Conservation (phyloP, 2,329 filamentous ascomycete species). For the Ceratocystis cacaofunesta region DNA sequence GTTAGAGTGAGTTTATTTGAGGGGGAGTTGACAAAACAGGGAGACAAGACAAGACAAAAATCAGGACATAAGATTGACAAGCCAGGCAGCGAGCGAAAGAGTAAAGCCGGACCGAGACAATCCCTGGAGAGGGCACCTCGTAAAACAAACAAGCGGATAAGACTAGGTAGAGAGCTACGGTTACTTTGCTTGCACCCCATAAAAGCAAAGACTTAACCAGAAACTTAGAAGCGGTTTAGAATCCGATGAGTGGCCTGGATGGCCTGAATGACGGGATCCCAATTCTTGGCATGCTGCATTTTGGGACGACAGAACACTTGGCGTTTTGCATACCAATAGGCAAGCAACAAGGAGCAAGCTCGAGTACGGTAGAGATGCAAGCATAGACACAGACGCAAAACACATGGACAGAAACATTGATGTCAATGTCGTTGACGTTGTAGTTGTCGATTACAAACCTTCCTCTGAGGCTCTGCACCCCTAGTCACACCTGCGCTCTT, state of each 20-base stretch:
- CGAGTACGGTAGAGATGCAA: no score
- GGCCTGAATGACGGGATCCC: background rate
- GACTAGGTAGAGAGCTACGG: no score
- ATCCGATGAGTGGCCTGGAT: background rate
- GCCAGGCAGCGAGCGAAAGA: background rate
- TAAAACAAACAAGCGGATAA: no score
- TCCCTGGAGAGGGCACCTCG: no score
- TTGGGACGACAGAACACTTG: constrained; percentile 6
- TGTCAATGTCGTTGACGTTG: no score
- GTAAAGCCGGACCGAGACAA: background rate
- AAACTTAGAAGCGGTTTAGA: constrained; percentile 1
- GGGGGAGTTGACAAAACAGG: background rate
- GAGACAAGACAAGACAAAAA: background rate
- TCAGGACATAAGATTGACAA: background rate
- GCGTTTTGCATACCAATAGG: background rate
- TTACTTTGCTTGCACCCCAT: no score
- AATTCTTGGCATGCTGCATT: background rate
- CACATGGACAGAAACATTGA: no score
- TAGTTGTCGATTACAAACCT: no score
- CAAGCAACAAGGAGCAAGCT: background rate
- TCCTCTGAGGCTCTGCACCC: no score
- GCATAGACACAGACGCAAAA: no score
- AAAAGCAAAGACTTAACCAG: background rate
- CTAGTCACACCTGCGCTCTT: no score
- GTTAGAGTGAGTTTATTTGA: background rate